Percentiles rank a stretch among this genome's conserved stretches.
Conservation (phyloP, 306 rosid genomes). For the Sindora glabra region DNA sequence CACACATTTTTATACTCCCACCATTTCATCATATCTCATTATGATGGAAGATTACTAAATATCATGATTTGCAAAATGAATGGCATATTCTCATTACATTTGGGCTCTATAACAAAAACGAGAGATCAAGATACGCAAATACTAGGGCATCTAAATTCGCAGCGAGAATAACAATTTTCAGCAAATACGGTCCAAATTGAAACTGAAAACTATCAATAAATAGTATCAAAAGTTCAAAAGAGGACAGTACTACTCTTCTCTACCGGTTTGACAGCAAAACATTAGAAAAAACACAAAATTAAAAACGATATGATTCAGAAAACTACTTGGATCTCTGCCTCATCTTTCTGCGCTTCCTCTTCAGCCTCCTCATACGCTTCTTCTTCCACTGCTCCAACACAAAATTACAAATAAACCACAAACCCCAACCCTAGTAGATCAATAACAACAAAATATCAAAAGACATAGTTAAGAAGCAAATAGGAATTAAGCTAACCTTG, state of each 20-base stretch:
- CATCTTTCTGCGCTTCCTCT: conserved; percentile 98
- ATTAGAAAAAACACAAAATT: conserved; percentile 4
- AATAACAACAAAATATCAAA: neutral
- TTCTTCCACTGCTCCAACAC: conserved; percentile 77
- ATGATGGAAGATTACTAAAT: no score
- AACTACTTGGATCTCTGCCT: conserved; percentile 85
- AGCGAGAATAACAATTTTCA: neutral
- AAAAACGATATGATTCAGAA: neutral
- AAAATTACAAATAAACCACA: neutral
- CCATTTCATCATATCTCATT: no score
- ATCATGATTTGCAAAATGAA: no score
- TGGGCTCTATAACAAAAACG: neutral
- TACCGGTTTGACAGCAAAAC: neutral
- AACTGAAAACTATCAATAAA: neutral
- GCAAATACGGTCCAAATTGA: neutral
- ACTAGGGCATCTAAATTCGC: neutral
- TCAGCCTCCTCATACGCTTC: conserved; percentile 91
- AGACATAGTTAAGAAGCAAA: neutral
- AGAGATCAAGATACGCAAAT: neutral
- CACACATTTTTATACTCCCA: no score
- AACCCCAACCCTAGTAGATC: neutral
- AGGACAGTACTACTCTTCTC: conserved; percentile 9
- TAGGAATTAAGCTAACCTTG: conserved; percentile 27
- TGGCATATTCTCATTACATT: no score
- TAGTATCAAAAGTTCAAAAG: conserved; percentile 4